phyloP scores from a whole-genome alignment of 179 eudicot genomes.

The Beta lomatogona region DNA sequence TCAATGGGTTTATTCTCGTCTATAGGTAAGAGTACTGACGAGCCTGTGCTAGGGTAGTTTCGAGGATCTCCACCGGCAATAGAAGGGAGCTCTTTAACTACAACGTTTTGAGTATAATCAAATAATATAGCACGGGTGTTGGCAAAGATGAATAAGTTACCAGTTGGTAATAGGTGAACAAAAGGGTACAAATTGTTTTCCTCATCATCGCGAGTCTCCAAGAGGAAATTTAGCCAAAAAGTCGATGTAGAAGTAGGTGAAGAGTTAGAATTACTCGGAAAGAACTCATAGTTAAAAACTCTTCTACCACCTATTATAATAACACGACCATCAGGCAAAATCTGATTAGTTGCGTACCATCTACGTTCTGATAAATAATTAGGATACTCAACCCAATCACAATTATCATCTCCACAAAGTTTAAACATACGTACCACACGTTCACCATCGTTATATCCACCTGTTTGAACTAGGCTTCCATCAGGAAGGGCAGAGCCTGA shows the following conservation, averaged over 20 bases:
- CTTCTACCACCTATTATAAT: slow-evolving; percentile 68
- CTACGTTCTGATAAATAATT: slow-evolving; percentile 45
- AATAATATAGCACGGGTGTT: slow-evolving; percentile 61
- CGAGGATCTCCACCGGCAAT: slow-evolving; percentile 55
- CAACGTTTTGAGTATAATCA: slow-evolving; percentile 45
- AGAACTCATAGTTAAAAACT: slow-evolving; percentile 62
- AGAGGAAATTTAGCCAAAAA: slow-evolving; percentile 45
- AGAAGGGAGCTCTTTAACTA: slow-evolving; percentile 51
- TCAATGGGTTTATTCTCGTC: slow-evolving; percentile 45
- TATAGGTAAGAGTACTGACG: slow-evolving; percentile 65
- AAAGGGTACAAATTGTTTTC: slow-evolving; percentile 88
- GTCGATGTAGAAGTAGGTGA: slow-evolving; percentile 11
- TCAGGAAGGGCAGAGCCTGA: slow-evolving; percentile 66
- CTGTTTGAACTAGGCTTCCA: slow-evolving; percentile 72
- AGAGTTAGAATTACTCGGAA: slow-evolving; percentile 32
- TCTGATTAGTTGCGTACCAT: slow-evolving; percentile 77
- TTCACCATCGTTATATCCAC: slow-evolving; percentile 78
- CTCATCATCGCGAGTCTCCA: slow-evolving; percentile 49
- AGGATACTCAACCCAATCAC: slow-evolving; percentile 65
- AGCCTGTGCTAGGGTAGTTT: slow-evolving; percentile 86
- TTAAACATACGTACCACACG: slow-evolving; percentile 49
- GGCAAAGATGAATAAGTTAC: slow-evolving; percentile 75
- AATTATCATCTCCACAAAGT: slow-evolving; percentile 42
- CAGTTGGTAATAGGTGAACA: slow-evolving; percentile 64
- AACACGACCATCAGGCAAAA: slow-evolving; percentile 60